phyloP scores from a whole-genome alignment of 768 basidiomycete genomes.

The Suillus subluteus region DNA sequence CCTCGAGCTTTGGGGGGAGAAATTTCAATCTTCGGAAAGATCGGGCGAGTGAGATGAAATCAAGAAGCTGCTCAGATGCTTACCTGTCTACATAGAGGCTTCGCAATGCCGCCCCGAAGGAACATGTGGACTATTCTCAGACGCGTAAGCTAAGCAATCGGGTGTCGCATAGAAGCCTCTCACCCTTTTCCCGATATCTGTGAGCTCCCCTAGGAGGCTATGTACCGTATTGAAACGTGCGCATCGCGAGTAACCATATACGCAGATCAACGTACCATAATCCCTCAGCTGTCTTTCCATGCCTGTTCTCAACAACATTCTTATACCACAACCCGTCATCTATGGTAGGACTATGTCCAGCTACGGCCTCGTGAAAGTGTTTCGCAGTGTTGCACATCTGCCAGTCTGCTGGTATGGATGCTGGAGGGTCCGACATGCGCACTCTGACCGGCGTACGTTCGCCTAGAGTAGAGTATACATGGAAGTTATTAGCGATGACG shows the following conservation, averaged over 20 bases:
- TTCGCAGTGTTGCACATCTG: conserved; percentile 60
- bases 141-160: conserved; percentile 7
- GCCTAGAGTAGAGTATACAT: conserved; percentile 42
- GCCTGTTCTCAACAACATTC: conserved; percentile 56
- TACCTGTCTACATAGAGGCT: conserved; percentile 71
- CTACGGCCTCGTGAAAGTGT: conserved; percentile 51
- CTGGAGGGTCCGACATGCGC: conserved; percentile 62
- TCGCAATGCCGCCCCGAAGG: conserved; percentile 61
- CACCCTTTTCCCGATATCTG: conserved; percentile 55
- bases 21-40: conserved; percentile 57
- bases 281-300: conserved; percentile 57
- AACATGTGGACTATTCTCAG: conserved; percentile 59
- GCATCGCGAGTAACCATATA: not conserved
- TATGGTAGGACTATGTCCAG: conserved; percentile 26
- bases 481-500: conserved; percentile 2
- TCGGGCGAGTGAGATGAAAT: not conserved
- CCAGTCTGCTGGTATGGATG: conserved; percentile 72
- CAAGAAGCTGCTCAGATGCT: conserved; percentile 13
- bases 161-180: conserved; percentile 1
- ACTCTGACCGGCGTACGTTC: conserved; percentile 79
- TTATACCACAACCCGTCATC: conserved; percentile 40
- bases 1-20: conserved; percentile 44
- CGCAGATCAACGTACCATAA: conserved; percentile 52
- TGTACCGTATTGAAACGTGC: not conserved
- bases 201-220: conserved; percentile 70